phyloP scores from a whole-genome alignment of 1,284 basidiomycete genomes.

The Cutaneotrichosporon mucoides region DNA sequence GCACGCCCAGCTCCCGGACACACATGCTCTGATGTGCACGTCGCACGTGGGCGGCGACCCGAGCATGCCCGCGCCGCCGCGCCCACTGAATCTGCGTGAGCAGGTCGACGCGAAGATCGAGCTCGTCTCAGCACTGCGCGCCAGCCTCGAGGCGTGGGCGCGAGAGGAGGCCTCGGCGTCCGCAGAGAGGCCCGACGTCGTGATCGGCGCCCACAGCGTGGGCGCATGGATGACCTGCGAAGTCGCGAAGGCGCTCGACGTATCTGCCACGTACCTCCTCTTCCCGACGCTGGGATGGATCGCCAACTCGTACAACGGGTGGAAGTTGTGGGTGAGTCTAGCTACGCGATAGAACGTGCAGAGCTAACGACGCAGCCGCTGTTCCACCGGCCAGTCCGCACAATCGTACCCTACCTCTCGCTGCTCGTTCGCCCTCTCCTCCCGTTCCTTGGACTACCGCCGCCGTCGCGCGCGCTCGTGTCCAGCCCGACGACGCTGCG shows the following conservation, averaged over 20 bases:
- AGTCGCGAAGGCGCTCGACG: conserved; percentile 27
- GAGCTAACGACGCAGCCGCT: conserved; percentile 35
- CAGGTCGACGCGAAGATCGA: conserved; percentile 46
- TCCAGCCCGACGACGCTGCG: conserved; percentile 33
- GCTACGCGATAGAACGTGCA: background rate
- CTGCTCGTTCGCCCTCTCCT: conserved; percentile 28
- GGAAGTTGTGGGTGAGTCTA: conserved; percentile 36
- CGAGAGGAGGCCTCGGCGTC: background rate
- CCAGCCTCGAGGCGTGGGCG: conserved; percentile 30
- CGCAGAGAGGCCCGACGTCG: conserved; percentile 21
- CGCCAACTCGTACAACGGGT: conserved; percentile 38
- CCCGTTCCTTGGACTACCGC: conserved; percentile 27
- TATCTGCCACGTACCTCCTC: conserved; percentile 32
- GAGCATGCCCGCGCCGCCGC: conserved; percentile 15
- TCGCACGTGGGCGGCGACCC: conserved; percentile 47
- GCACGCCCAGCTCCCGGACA: conserved; percentile 34
- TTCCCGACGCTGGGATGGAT: conserved; percentile 46
- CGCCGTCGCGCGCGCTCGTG: conserved; percentile 36
- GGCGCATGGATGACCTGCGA: conserved; percentile 43
- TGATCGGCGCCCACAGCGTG: conserved; percentile 45
- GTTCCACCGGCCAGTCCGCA: conserved; percentile 34
- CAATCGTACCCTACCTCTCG: conserved; percentile 24
- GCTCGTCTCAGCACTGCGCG: conserved; percentile 26
- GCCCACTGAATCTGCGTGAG: conserved; percentile 31
- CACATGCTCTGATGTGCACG: conserved; percentile 41